Conservation (phyloP, 1,139 yeast genomes). For the Kodamaea sp. region DNA sequence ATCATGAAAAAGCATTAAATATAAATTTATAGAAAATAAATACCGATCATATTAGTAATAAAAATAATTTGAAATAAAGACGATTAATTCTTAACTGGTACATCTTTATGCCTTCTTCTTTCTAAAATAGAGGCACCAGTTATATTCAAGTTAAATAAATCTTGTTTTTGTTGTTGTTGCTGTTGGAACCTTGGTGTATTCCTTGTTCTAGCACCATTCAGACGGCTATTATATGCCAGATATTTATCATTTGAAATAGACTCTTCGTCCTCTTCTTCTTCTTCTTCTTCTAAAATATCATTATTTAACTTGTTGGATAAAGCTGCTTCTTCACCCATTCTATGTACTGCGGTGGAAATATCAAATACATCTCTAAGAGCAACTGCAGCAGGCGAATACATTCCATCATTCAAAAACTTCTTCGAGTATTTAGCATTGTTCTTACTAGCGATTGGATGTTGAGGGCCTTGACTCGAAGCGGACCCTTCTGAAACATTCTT, state of each 20-base stretch:
- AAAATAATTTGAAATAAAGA: neutral
- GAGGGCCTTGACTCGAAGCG: constrained; percentile 2
- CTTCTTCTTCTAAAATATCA: constrained; percentile 27
- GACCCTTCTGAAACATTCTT: neutral
- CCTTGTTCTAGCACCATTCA: constrained; percentile 11
- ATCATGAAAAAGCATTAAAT: too few species aligned
- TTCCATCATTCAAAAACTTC: constrained; percentile 19
- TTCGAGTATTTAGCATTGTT: constrained; percentile 21
- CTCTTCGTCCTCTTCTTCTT: constrained; percentile 36
- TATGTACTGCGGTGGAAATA: constrained; percentile 88
- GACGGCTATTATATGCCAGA: neutral
- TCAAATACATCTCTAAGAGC: constrained; percentile 95
- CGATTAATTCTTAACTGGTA: constrained; percentile 12
- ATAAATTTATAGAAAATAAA: too few species aligned
- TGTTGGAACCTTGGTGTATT: constrained; percentile 20
- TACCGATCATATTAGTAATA: too few species aligned
- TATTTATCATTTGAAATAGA: constrained; percentile 1
- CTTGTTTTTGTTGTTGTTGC: constrained; percentile 13
- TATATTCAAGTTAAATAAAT: constrained; percentile 64
- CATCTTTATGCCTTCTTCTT: constrained; percentile 53
- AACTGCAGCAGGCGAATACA: constrained; percentile 84
- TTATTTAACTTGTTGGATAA: constrained; percentile 33
- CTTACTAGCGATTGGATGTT: constrained; percentile 27
- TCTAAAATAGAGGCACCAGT: constrained; percentile 80
- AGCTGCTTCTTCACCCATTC: constrained; percentile 83